These are phyloP conservation scores for Phytophthora megakarya DNA, from an alignment of 352 stramenopile genomes.

Conservation along the genomic window DNA sequence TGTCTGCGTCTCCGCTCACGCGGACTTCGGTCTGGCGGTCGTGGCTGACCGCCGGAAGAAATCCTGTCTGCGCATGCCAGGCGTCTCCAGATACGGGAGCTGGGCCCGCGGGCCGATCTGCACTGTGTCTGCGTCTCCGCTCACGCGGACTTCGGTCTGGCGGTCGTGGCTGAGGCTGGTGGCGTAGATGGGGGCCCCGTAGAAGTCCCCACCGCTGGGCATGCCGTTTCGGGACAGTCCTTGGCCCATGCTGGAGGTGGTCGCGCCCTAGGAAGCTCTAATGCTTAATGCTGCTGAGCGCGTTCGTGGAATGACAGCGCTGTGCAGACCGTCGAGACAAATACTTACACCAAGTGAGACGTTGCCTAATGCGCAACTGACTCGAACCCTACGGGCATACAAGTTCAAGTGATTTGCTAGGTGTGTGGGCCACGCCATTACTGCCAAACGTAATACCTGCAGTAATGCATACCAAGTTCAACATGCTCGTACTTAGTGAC, in stretches of 20 bases:
- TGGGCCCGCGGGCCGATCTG: slow-evolving; percentile 72
- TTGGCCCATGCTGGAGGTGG: slow-evolving; percentile 57
- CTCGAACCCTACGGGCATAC: slow-evolving; percentile 22
- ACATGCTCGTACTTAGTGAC: slow-evolving; percentile 36
- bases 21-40: slow-evolving; percentile 86
- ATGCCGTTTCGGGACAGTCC: slow-evolving; percentile 61
- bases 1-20: slow-evolving; percentile 63
- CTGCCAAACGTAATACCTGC: slow-evolving; percentile 6
- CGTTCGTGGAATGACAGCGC: slow-evolving; percentile 28
- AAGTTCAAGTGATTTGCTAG: slow-evolving; percentile 6
- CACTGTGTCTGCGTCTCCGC: slow-evolving; percentile 60
- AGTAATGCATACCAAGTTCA: slow-evolving; percentile 24
- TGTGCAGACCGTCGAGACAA: slow-evolving; percentile 17
- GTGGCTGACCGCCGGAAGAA: slow-evolving; percentile 87
- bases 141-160: slow-evolving; percentile 82
- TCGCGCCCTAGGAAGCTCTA: not conserved
- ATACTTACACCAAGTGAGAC: slow-evolving; percentile 34
- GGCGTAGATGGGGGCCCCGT: slow-evolving; percentile 82
- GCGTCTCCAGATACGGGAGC: slow-evolving; percentile 70
- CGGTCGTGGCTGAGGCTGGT: slow-evolving; percentile 86
- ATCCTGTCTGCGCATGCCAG: slow-evolving; percentile 64
- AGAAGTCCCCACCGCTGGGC: slow-evolving; percentile 74
- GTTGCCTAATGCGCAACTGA: slow-evolving; percentile 39
- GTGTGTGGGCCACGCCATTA: slow-evolving; percentile 4
- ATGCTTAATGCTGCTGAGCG: slow-evolving; percentile 4